These are phyloP conservation scores for Lippia alba DNA, from an alignment of 305 asterid species.

Conservation along the genomic window DNA sequence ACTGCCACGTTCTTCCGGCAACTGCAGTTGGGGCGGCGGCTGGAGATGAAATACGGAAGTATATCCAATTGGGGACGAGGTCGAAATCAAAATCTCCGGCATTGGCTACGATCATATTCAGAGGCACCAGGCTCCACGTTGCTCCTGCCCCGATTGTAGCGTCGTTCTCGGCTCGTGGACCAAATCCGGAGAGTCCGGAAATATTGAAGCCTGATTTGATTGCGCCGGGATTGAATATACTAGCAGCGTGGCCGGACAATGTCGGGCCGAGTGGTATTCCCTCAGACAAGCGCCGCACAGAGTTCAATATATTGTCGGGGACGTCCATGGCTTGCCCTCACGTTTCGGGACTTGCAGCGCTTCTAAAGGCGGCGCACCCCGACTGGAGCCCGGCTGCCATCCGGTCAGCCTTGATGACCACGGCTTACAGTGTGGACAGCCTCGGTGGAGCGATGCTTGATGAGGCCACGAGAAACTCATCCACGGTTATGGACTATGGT, in stretches of 20 bases:
- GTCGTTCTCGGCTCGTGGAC: slow-evolving; percentile 86
- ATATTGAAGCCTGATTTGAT: slow-evolving; percentile 84
- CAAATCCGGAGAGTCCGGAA: slow-evolving; percentile 84
- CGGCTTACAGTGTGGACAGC: slow-evolving; percentile 74
- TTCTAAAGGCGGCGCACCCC: slow-evolving; percentile 92
- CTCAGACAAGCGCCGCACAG: slow-evolving; percentile 68
- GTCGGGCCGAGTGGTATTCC: slow-evolving; percentile 79
- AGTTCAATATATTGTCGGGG: slow-evolving; percentile 82
- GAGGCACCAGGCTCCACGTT: slow-evolving; percentile 71
- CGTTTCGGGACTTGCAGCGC: slow-evolving; percentile 80
- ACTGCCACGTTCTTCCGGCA: slow-evolving; percentile 87
- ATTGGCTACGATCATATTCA: slow-evolving; percentile 66
- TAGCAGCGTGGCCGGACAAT: slow-evolving; percentile 88
- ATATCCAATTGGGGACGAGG: slow-evolving; percentile 48
- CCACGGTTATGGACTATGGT: slow-evolving; percentile 85
- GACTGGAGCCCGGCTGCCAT: slow-evolving; percentile 94
- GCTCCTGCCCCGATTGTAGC: slow-evolving; percentile 88
- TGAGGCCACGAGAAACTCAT: slow-evolving; percentile 76
- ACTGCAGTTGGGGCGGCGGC: slow-evolving; percentile 73
- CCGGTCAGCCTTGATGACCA: slow-evolving; percentile 90
- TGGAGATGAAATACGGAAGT: slow-evolving; percentile 73
- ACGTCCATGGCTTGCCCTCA: slow-evolving; percentile 99
- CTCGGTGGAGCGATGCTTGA: slow-evolving; percentile 74
- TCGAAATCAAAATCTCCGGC: slow-evolving; percentile 46
- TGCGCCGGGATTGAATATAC: slow-evolving; percentile 93